Percentiles rank a stretch among this genome's conserved stretches.
These are phyloP conservation scores for Vitis riparia DNA, from an alignment of 164 flowering plant species.

Conservation along the genomic window DNA sequence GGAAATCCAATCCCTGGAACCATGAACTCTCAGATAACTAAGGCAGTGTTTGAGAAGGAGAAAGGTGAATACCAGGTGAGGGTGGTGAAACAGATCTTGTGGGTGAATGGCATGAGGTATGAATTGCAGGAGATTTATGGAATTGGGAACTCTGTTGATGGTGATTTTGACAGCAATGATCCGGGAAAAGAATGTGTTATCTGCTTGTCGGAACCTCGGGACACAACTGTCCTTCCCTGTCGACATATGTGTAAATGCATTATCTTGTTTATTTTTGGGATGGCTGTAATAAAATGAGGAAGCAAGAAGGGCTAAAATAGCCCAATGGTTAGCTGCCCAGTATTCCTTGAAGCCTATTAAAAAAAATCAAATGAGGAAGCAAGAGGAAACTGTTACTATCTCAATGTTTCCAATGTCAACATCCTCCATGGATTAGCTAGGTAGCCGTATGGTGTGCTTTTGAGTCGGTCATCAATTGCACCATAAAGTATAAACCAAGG, in stretches of 20 bases:
- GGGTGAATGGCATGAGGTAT: conserved; percentile 87
- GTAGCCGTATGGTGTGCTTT: too few relatives aligned
- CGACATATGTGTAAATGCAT: conserved; percentile 84
- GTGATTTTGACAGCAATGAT: conserved; percentile 77
- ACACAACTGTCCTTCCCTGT: conserved; percentile 96
- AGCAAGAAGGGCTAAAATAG: not conserved
- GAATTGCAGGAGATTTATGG: conserved; percentile 98
- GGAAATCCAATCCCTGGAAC: conserved; percentile 36
- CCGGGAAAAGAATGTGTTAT: conserved; percentile 97
- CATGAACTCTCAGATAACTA: conserved; percentile 82
- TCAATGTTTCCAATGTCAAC: not conserved
- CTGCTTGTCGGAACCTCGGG: conserved; percentile 97
- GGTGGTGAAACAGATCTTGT: conserved; percentile 86
- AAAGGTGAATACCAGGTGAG: conserved; percentile 71
- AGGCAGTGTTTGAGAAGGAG: conserved; percentile 83
- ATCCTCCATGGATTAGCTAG: not conserved
- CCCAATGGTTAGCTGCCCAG: too few relatives aligned
- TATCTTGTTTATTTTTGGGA: not conserved
- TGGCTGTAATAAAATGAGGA: not conserved
- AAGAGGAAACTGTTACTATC: not conserved
- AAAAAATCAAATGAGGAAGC: too few relatives aligned
- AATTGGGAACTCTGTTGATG: conserved; percentile 86
- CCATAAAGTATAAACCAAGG: too few relatives aligned
- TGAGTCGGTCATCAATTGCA: too few relatives aligned
- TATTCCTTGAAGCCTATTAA: too few relatives aligned